Conservation (phyloP, 257 asterid species). For the Nicotiana tomentosiformis region DNA sequence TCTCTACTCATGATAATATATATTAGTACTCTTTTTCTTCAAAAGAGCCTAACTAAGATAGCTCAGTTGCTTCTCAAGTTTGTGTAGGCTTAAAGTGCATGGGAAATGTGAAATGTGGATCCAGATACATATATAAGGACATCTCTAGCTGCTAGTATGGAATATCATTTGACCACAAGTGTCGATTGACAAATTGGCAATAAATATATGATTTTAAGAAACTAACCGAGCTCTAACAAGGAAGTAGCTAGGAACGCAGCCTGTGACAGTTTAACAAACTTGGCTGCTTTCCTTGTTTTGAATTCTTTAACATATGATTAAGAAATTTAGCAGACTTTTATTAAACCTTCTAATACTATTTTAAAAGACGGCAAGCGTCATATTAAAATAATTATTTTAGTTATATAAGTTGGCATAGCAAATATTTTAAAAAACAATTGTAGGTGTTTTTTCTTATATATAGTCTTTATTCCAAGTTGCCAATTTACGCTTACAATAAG, state of each 20-base stretch:
- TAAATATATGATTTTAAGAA: not conserved
- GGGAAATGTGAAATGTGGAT: not conserved
- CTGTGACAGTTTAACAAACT: conserved; percentile 9
- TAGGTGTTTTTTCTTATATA: too few relatives aligned
- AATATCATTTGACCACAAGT: not conserved
- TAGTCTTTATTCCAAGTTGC: not conserved
- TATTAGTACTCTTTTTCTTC: too few relatives aligned
- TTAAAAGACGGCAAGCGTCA: not conserved
- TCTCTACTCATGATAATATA: conserved; percentile 8
- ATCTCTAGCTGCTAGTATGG: not conserved
- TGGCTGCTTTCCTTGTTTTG: not conserved
- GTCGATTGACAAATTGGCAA: not conserved
- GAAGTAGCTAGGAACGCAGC: not conserved
- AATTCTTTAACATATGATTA: not conserved
- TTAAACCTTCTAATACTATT: not conserved
- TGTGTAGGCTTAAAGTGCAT: not conserved
- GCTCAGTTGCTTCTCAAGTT: not conserved
- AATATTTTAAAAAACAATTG: too few relatives aligned
- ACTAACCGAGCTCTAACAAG: not conserved
- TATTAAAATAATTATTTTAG: not conserved
- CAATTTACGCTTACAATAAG: not conserved
- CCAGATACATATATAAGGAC: not conserved
- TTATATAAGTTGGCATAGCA: not conserved
- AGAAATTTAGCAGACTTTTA: not conserved
- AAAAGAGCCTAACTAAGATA: not conserved